Base-by-base conservation (phyloP, 140 eudicot species). In the Bidens hawaiensis region DNA sequence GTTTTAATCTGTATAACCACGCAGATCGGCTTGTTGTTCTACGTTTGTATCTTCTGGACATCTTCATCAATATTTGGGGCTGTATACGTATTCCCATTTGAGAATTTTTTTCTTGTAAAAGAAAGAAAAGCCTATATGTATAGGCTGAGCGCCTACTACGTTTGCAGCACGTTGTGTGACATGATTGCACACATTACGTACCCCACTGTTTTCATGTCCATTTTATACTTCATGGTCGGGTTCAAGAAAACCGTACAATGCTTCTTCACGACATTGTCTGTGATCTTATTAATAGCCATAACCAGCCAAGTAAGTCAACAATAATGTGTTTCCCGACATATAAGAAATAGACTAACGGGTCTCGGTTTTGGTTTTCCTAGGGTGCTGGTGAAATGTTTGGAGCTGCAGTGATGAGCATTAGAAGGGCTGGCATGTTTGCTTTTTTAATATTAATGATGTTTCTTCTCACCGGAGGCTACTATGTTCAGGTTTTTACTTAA, bases 61-160 rank as follows among this genome's bases (percentile, higher is more conserved):
- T n/a, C n/a, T n/a, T n/a, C n/a, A n/a, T n/a, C n/a, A n/a, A n/a
- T n/a, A n/a, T n/a, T n/a, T n/a, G n/a, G n/a, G n/a, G n/a, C n/a
- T n/a, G n/a, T n/a, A n/a, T n/a, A n/a, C n/a, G n/a, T n/a, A n/a
- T n/a, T n/a, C n/a, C n/a, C n/a, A n/a, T n/a, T 88, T 17, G 99
- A 93, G 85, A 93, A 93, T 41, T 50, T 74, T 30, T 88, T 68
- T 65, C 67, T 93, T 77, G 99, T 88, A 58, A 93, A 93, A 65
- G 96, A 93, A 77, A 76, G 96, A 68, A 85, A 88, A 69, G 95
- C 99, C 0, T 96, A 88, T 43, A 93, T 93, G 99, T 93, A 93
- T 69, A 87, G 99, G 76, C 46, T 93, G 64, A 93, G 99, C 11
- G 99, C 88, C 38, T 93, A 93, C 82, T 93, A 93, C 13, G 88